Conservation (phyloP, 129 eudicot species). For the Oenanthe sinensis region DNA sequence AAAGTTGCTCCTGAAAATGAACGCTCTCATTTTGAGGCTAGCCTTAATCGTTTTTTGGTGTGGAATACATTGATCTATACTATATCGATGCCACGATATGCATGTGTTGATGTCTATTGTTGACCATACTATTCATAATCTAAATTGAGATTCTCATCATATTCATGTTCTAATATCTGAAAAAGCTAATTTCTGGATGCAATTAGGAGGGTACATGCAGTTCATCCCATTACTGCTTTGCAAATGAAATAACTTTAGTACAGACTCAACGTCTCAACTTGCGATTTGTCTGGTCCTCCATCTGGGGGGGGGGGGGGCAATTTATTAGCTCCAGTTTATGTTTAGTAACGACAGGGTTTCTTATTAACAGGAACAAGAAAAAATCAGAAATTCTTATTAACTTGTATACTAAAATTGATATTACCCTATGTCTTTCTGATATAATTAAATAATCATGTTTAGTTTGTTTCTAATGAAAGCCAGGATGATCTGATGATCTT, state of each 20-base stretch:
- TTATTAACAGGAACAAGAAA: not conserved
- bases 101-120: too few species aligned
- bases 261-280: slow-evolving; percentile 25
- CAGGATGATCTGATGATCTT: too few species aligned
- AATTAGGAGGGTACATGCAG: slow-evolving; percentile 34
- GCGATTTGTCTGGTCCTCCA: slow-evolving; percentile 28
- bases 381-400: too few species aligned
- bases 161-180: slow-evolving; percentile 16
- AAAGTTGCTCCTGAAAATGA: slow-evolving; percentile 25
- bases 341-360: not conserved
- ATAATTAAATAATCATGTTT: too few species aligned
- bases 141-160: not conserved
- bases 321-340: slow-evolving; percentile 16
- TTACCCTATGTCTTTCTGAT: too few species aligned
- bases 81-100: not conserved
- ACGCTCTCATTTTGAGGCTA: too few species aligned
- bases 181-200: slow-evolving; percentile 18
- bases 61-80: too few species aligned
- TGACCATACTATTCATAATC: too few species aligned
- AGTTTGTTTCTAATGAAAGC: too few species aligned
- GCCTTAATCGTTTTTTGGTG: too few species aligned
- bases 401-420: too few species aligned
- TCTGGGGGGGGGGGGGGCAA: slow-evolving; percentile 30
- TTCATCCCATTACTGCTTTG: slow-evolving; percentile 33
- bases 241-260: slow-evolving; percentile 20